Evolutionary conservation across 1,139 yeast genomes (phyloP).

Genomic region (Schwanniomyces etchellsii): DNA sequence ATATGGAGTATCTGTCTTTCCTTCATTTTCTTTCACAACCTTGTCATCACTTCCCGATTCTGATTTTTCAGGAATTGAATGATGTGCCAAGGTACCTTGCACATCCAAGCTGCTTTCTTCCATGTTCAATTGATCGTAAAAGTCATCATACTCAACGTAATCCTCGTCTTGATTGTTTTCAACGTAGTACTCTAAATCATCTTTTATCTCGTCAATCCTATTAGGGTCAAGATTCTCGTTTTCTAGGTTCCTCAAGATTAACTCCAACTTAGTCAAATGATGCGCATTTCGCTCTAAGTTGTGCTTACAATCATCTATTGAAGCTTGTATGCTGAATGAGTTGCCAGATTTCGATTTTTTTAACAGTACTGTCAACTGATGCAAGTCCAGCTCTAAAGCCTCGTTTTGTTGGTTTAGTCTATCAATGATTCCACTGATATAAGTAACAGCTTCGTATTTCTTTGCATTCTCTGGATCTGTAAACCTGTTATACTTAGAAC

Average conservation of each 20-base stretch:
- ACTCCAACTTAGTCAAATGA: slow-evolving; percentile 77
- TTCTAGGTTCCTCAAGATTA: slow-evolving; percentile 69
- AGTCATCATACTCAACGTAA: slow-evolving; percentile 90
- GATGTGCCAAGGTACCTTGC: slow-evolving; percentile 7
- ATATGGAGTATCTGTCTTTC: slow-evolving; percentile 2
- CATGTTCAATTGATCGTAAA: slow-evolving; percentile 81
- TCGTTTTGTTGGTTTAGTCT: slow-evolving; percentile 83
- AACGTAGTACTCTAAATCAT: slow-evolving; percentile 89
- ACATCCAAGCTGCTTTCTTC: slow-evolving; percentile 50
- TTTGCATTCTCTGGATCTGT: slow-evolving; percentile 75
- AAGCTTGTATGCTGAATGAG: slow-evolving; percentile 33
- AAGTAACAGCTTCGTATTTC: slow-evolving; percentile 69
- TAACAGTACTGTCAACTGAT: slow-evolving; percentile 39
- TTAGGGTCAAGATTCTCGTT: slow-evolving; percentile 83
- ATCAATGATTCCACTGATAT: slow-evolving; percentile 70
- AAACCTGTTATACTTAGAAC: slow-evolving; percentile 23
- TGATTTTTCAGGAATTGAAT: neutral
- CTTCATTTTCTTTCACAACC: slow-evolving; percentile 6
- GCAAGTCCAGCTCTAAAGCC: slow-evolving; percentile 70
- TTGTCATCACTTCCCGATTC: neutral
- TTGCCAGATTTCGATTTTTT: slow-evolving; percentile 50
- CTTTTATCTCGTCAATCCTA: slow-evolving; percentile 72
- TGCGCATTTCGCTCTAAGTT: slow-evolving; percentile 69
- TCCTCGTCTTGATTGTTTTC: slow-evolving; percentile 96
- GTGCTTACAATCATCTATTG: slow-evolving; percentile 58